These are phyloP conservation scores for Quercus agrifolia DNA, from an alignment of 306 rosid species.

Conservation along the genomic window DNA sequence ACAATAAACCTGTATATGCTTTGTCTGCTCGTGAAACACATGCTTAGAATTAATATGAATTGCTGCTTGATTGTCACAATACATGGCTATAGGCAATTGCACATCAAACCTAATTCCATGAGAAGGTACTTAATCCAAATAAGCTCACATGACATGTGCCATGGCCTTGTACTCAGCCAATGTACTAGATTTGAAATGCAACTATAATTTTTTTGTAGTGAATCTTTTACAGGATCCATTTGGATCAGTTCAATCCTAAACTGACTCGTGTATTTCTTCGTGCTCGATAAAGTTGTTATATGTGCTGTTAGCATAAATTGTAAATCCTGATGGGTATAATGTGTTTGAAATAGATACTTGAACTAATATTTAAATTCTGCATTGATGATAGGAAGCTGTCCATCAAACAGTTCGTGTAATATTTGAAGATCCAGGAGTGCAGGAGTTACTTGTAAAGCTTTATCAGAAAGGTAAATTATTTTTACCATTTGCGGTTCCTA, in stretches of 20 bases:
- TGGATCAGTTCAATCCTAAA: not conserved
- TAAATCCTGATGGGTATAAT: slow-evolving; percentile 16
- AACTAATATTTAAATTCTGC: slow-evolving; percentile 4
- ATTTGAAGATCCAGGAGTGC: slow-evolving; percentile 99
- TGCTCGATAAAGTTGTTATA: not conserved
- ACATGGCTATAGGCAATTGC: too few relatives aligned
- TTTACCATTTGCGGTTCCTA: not conserved
- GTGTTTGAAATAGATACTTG: slow-evolving; percentile 14
- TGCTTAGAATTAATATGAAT: too few relatives aligned
- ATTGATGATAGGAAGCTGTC: slow-evolving; percentile 77
- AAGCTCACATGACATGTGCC: too few relatives aligned
- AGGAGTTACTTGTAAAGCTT: slow-evolving; percentile 79
- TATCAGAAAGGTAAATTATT: slow-evolving; percentile 57
- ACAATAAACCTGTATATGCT: too few relatives aligned
- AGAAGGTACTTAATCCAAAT: too few relatives aligned
- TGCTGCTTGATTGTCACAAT: too few relatives aligned
- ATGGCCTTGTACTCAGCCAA: too few relatives aligned
- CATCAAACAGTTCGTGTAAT: slow-evolving; percentile 91
- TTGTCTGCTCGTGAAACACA: too few relatives aligned
- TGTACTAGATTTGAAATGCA: not conserved
- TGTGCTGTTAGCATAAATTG: not conserved
- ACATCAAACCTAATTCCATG: too few relatives aligned
- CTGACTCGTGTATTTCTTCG: not conserved
- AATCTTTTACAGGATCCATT: not conserved
- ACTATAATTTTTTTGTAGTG: not conserved